Evolutionary conservation across 208 protist genomes (phyloP).

Genomic region (Entamoeba histolytica): DNA sequence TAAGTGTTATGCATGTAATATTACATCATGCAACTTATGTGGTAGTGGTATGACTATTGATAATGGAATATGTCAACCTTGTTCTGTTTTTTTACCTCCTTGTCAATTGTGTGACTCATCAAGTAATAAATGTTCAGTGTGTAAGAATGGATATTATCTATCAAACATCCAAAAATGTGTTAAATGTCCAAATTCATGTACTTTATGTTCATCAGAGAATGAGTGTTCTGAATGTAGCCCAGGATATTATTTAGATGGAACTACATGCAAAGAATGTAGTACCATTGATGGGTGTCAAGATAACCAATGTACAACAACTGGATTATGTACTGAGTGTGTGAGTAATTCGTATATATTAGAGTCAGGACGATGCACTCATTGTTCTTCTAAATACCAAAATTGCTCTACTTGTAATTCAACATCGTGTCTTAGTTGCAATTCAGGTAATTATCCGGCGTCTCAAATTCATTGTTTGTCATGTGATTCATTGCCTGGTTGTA

Average conservation of each 20-base stretch:
- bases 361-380: not conserved
- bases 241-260: not conserved
- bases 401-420: not conserved
- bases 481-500: not conserved
- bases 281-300: not conserved
- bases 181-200: not conserved
- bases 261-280: not conserved
- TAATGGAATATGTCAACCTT: not conserved
- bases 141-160: not conserved
- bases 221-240: not conserved
- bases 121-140: not conserved
- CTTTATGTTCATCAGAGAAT: not conserved
- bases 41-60: not conserved
- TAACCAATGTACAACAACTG: not conserved
- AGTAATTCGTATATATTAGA: not conserved
- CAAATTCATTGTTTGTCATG: not conserved
- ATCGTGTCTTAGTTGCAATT: not conserved
- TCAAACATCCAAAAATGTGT: not conserved
- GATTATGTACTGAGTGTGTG: too few species aligned
- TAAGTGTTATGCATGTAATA: not conserved
- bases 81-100: not conserved
- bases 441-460: not conserved
- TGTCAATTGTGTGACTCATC: not conserved
- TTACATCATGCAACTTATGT: not conserved
- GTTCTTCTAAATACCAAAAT: not conserved